Conservation (phyloP, 306 rosid species). For the Cicer yamashitae region DNA sequence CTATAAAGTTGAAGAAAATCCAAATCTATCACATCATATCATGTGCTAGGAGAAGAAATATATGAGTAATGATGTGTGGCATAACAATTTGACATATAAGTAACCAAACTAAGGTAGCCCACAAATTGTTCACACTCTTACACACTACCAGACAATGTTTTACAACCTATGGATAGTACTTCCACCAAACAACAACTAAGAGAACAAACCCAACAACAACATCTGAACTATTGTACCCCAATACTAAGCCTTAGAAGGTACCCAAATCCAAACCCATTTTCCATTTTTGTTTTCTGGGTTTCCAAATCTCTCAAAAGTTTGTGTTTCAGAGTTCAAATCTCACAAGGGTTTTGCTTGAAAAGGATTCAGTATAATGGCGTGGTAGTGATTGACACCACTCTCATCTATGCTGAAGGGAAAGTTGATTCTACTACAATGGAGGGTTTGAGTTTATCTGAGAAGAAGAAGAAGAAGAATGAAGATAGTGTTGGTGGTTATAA, state of each 20-base stretch:
- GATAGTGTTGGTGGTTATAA: constrained; percentile 37
- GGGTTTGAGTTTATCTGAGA: constrained; percentile 55
- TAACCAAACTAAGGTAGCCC: constrained; percentile 36
- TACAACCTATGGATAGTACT: constrained; percentile 68
- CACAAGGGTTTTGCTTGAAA: constrained; percentile 59
- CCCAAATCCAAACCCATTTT: constrained; percentile 52
- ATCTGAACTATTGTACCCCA: constrained; percentile 59
- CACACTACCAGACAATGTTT: constrained; percentile 63
- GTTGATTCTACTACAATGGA: constrained; percentile 56
- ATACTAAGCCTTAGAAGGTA: constrained; percentile 48
- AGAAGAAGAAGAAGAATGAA: constrained; percentile 45
- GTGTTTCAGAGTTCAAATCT: constrained; percentile 52
- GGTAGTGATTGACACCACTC: constrained; percentile 62
- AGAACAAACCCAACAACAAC: constrained; percentile 57
- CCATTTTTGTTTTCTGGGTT: constrained; percentile 60
- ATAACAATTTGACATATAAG: constrained; percentile 37
- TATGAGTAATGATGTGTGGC: neutral
- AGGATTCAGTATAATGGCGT: constrained; percentile 54
- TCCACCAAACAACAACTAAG: constrained; percentile 55
- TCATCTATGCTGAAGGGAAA: constrained; percentile 48
- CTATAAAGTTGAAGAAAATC: neutral
- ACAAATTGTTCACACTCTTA: constrained; percentile 30
- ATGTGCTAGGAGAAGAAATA: neutral
- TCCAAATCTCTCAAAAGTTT: constrained; percentile 59
- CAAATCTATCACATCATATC: neutral